Evolutionary conservation across 2,329 filamentous ascomycete species (phyloP), one percentile per base, ranked within the genome.

Genomic region (Pseudogymnoascus sp.): DNA sequence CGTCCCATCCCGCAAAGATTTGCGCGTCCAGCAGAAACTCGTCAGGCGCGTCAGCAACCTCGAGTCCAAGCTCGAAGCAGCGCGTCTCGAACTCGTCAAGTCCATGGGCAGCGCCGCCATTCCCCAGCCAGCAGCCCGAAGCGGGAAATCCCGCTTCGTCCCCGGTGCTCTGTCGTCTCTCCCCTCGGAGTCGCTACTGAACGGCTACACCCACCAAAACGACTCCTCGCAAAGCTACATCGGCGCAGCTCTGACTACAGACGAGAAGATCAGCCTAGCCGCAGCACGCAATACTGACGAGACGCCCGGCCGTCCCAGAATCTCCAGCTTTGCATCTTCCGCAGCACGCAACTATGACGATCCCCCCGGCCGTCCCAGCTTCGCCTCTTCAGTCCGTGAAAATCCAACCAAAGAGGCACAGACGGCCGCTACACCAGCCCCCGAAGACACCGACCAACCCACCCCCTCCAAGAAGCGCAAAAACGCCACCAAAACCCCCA

Each of bases 31-130:
- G 68, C 76, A 80, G 64, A 85, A 83, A 66, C 74, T 87, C 33
- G 75, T 78, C 42, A 85, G 84, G 73, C 79, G 82, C 62, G 83
- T 87, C 31, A 85, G 82, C 67, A 80, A 86, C 67, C 77, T 87
- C 11, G 84, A 87, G 68, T 71, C 76, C 11, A 85, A 86, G 70
- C 77, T 87, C 31, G 76, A 82, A 15, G 77, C 78, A 36, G 83
- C 83, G 8, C 78, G 82, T 35, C 78, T 77, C 60, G 81, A 87
- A 71, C 77, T 87, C 23, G 47, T 57, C 10, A 57, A 33, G 19
- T 75, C 78, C 33, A 74, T 80, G 4, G 76, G 80, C 40, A 61
- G 65, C 65, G 44, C 68, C 65, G 15, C 68, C 65, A 47, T 64
- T 63, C 8, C 64, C 68, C 61, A 71, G 66, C 47, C 64, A 70